phyloP scores from a whole-genome alignment of 257 asterid species.

The Lycium ferocissimum region DNA sequence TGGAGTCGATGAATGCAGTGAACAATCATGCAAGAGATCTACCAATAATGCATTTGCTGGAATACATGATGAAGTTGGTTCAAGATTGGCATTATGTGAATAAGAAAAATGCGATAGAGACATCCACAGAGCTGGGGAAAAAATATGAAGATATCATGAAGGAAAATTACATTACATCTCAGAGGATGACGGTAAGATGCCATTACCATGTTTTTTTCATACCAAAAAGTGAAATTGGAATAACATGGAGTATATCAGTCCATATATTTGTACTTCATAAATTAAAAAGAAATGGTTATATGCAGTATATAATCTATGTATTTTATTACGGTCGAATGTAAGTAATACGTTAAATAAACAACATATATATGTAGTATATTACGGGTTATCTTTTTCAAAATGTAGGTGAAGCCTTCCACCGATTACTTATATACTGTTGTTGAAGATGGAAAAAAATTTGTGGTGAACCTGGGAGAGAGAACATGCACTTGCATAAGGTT shows the following conservation, averaged over 20 bases:
- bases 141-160: background rate
- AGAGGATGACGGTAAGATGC: conserved; percentile 2
- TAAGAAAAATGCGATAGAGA: background rate
- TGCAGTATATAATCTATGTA: background rate
- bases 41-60: background rate
- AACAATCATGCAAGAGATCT: background rate
- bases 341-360: background rate
- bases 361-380: background rate
- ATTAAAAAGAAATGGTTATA: background rate
- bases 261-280: background rate
- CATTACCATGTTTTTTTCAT: conserved; percentile 8
- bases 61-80: conserved; percentile 14
- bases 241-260: background rate
- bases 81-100: background rate
- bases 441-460: conserved; percentile 10
- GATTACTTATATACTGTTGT: background rate
- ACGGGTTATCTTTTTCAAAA: background rate
- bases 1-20: background rate
- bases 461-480: conserved; percentile 12
- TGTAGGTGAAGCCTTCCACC: conserved; percentile 3
- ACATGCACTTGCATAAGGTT: conserved; percentile 23
- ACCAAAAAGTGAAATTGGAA: background rate
- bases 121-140: background rate
- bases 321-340: background rate
- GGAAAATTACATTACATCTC: background rate